These are phyloP conservation scores for Sanghuangporus weigelae DNA, from an alignment of 1,284 basidiomycete genomes.

Conservation along the genomic window DNA sequence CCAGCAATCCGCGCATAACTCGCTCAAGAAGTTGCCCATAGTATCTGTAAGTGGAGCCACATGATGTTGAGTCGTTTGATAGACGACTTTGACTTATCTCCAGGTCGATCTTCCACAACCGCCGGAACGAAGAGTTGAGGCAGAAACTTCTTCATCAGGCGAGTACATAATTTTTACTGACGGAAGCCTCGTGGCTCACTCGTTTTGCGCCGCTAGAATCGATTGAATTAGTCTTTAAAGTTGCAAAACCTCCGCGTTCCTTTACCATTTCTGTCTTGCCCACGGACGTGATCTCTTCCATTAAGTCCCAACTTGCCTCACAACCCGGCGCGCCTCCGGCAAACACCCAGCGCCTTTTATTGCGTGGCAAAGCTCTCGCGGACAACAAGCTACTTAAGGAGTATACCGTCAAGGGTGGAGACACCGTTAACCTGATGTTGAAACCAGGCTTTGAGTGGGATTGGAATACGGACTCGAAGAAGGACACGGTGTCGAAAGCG, in stretches of 20 bases:
- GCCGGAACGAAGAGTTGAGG: constrained; percentile 41
- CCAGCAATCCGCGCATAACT: constrained; percentile 66
- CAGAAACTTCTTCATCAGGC: constrained; percentile 33
- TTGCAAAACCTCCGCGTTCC: constrained; percentile 76
- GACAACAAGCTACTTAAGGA: constrained; percentile 85
- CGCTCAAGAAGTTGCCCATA: constrained; percentile 69
- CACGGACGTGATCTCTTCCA: constrained; percentile 72
- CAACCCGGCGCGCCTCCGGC: constrained; percentile 63
- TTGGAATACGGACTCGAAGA: constrained; percentile 29
- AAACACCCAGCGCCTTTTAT: constrained; percentile 74
- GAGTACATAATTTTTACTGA: background rate
- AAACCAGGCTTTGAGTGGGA: constrained; percentile 74
- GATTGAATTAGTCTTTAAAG: constrained; percentile 81
- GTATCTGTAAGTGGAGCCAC: constrained; percentile 50
- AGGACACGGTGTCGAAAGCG: background rate
- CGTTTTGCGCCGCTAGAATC: constrained; percentile 33
- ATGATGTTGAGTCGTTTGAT: background rate
- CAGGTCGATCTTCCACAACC: constrained; percentile 56
- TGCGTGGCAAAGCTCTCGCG: constrained; percentile 89
- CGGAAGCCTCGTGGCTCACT: background rate
- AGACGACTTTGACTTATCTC: background rate
- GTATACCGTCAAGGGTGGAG: constrained; percentile 76
- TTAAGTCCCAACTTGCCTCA: constrained; percentile 69
- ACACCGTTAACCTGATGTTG: constrained; percentile 78
- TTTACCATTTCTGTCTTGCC: constrained; percentile 63